A percentile compares a stretch with the other conserved stretches of the same genome.
Evolutionary conservation across 78 protist species (phyloP).

Genomic region (Dictyostelium capitatum): DNA sequence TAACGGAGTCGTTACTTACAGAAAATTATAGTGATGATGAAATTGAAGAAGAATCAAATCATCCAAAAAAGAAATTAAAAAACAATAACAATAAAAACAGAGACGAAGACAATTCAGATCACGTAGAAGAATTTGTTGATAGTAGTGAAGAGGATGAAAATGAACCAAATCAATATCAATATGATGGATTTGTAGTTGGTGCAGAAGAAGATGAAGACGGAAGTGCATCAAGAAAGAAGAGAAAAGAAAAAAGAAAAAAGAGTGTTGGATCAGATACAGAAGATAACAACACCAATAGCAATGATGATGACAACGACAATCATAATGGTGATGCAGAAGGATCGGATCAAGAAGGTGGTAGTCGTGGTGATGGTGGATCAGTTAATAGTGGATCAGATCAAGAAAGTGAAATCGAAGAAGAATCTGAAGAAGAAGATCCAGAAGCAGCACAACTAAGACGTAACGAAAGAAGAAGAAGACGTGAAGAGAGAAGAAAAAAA

Average conservation of each 20-base stretch:
- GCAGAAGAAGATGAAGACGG: constrained; percentile 1
- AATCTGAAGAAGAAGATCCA: constrained; percentile 26
- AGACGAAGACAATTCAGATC: background rate
- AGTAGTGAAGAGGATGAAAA: constrained; percentile 75
- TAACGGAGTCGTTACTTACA: background rate
- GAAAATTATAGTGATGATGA: constrained; percentile 72
- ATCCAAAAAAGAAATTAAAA: background rate
- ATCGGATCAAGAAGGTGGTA: background rate
- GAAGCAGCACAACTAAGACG: constrained; percentile 7
- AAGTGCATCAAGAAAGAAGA: background rate
- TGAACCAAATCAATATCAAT: constrained; percentile 43
- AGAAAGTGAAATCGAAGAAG: background rate
- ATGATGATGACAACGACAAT: background rate
- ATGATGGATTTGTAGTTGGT: constrained; percentile 58
- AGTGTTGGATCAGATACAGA: background rate
- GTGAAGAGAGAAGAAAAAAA: constrained; percentile 33
- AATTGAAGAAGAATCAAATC: background rate
- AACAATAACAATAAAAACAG: background rate
- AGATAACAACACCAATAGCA: background rate
- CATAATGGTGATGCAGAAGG: background rate
- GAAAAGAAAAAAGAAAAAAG: constrained; percentile 1
- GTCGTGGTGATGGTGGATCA: constrained; percentile 1
- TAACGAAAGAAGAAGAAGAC: constrained; percentile 21
- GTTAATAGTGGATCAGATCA: background rate
- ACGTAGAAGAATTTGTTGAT: constrained; percentile 3